Evolutionary conservation across 108 stramenopile genomes (phyloP).

Genomic region (Skeletonema costatum): DNA sequence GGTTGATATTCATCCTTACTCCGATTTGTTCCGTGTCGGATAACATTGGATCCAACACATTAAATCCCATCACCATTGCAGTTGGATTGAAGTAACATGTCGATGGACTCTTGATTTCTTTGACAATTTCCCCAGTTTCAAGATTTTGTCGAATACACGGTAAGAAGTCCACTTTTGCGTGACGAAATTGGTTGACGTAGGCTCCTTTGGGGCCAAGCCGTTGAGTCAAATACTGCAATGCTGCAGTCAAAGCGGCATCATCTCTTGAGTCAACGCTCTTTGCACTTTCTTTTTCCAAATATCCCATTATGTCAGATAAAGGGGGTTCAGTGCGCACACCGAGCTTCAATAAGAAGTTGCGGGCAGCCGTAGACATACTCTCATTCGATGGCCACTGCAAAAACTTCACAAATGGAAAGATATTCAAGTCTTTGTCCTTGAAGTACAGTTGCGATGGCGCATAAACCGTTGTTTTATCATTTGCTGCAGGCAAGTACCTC

Average conservation of each 20-base stretch:
- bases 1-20: slow-evolving; percentile 51
- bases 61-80: slow-evolving; percentile 69
- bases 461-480: slow-evolving; percentile 57
- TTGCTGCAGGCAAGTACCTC: slow-evolving; percentile 71
- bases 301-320: slow-evolving; percentile 52
- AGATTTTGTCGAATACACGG: slow-evolving; percentile 59
- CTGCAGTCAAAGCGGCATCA: slow-evolving; percentile 33
- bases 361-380: slow-evolving; percentile 56
- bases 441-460: slow-evolving; percentile 66
- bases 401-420: slow-evolving; percentile 66
- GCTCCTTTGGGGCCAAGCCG: slow-evolving; percentile 60
- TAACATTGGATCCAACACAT: slow-evolving; percentile 56
- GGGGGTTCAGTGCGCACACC: slow-evolving; percentile 64
- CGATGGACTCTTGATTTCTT: slow-evolving; percentile 47
- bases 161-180: slow-evolving; percentile 50
- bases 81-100: slow-evolving; percentile 58
- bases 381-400: slow-evolving; percentile 74
- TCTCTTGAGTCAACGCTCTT: slow-evolving; percentile 39
- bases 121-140: slow-evolving; percentile 26
- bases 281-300: slow-evolving; percentile 34
- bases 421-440: slow-evolving; percentile 50
- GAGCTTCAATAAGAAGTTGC: slow-evolving; percentile 63
- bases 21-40: slow-evolving; percentile 45
- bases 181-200: slow-evolving; percentile 54
- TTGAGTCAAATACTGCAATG: slow-evolving; percentile 62